Evolutionary conservation across 805 yeast genomes (phyloP), one percentile per base, ranked within the genome.

Genomic region (Starmerella stigmatis): DNA sequence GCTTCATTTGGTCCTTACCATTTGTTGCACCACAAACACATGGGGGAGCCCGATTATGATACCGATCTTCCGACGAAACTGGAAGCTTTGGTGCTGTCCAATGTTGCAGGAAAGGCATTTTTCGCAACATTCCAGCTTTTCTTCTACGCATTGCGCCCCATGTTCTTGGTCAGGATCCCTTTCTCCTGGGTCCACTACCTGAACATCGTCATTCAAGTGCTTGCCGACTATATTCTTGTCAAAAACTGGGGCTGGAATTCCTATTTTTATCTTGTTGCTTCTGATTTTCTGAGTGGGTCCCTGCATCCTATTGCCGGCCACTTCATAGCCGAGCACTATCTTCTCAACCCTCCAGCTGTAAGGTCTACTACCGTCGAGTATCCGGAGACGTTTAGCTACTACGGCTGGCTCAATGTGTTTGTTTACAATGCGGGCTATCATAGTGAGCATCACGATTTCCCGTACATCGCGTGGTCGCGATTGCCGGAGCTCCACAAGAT

Each of bases 371-470:
- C 47, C 25, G 52, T 61, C 2, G 23, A 40, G 28, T 56, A 56
- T 26, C 78, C 81, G 8, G 96, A 86, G 60, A 86, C 96, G 0
- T 86, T 79, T 59, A 81, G 94, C 7, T 86, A 86, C 64, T 86
- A 86, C 57, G 96, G 96, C 0, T 64, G 75, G 21, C 69, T 86
- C 53, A 86, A 86, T 59, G 48, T 71, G 31, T 65, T 88, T 52
- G 84, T 92, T 1, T 86, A 94, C 89, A 86, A 86, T 57, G 96
- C 86, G 8, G 96, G 96, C 2, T 77, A 84, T 60, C 96, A 86
- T 63, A 86, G 83, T 57, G 96, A 86, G 63, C 96, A 86, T 63
- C 96, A 86, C 60, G 96, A 86, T 65, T 86, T 86, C 70, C 96
- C 96, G 1, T 86, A 79, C 60, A 73, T 86, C 55, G 89, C 96